Base-by-base conservation (phyloP, 306 rosid genomes). In the Rosa persica region DNA sequence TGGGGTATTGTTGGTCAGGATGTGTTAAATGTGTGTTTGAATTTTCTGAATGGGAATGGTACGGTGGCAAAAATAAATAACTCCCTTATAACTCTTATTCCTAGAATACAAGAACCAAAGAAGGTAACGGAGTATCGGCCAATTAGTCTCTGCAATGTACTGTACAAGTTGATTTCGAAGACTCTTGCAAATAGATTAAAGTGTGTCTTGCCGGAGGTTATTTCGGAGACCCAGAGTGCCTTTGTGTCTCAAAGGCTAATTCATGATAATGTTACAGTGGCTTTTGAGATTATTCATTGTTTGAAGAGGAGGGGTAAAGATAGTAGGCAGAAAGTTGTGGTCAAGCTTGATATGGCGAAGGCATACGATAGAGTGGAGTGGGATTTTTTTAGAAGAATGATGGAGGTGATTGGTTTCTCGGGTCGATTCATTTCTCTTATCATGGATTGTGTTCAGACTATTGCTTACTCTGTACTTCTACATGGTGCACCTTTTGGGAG, bases 361-460 rank as follows among this genome's bases (percentile, higher is more conserved):
- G 67, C 67, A 13, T 62, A 62, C 5, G 67, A 62, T 3, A 15
- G 6, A 4, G 67, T 62, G 5, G 40, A 62, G 0, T 62, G 67
- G 20, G 1, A 15, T 62, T 27, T 27, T 5, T 15, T 62, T 2
- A 3, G 20, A 4, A 49, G 20, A 5, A 16, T 49, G 55, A 49
- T 49, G 55, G 40, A 62, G 42, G 67, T 36, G 2, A 30, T 62
- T n/a, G 67, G 42, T 0, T 62, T 62, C 4, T 2, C 16, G 0
- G 2, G 0, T 0, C 5, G 12, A 0, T 62, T 36, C 12, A 19
- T 27, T 0, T 0, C 7, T 3, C 8, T 1, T 4, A 27, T 27
- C 0, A 62, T 62, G 67, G 67, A 12, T 0, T 62, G 42, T 30
- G 5, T 27, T 3, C 4, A 12, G 6, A 27, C 19, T 1, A n/a